Evolutionary conservation across 1,139 yeast species (phyloP), one percentile per base, ranked within the genome.

Genomic region (Sugiyamaella sp.): DNA sequence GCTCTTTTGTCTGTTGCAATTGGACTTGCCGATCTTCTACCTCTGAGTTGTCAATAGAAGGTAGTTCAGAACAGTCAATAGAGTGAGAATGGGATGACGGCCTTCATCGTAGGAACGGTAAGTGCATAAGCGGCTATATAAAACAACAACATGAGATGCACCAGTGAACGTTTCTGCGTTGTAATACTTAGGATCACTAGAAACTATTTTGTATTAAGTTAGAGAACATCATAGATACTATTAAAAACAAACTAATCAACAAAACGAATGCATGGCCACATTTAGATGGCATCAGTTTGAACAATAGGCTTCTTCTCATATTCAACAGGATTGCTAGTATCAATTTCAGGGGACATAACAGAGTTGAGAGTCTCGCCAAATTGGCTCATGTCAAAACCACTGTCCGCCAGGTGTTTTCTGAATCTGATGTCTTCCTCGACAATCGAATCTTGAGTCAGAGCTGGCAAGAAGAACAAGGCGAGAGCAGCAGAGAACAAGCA

Each of bases 81-180:
- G 80, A 84, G 2, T 85, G 84, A 73, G 96, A 89, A 73, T 89
- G 96, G 95, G 95, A 89, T 1, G 72, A 88, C 58, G 82, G 91
- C 0, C 46, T 88, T 85, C 68, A 73, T 86, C 61, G 56, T 72
- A 6, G 84, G 85, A 3, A 80, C 82, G 52, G 96, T n/a, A 89
- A 68, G 61, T 74, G 6, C 86, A 85, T 81, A 88, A 88, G 68
- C 83, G 77, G 72, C 64, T 69, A 61, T 88, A 88, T 74, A 78
- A 96, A 67, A 10, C 38, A 27, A 21, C 38, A 25, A 27, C 12
- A 45, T 39, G 50, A 46, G 21, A 38, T 29, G 2, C 37, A 25
- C 4, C 50, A 46, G 8, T 25, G 24, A 27, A 38, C 44, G 25
- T 46, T 46, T 16, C 5, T 29, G 19, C 33, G 50, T 9, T 46